A percentile compares a stretch with the other conserved stretches of the same genome.
These are phyloP conservation scores for Petasospora rhodanensis DNA, from an alignment of 1,139 yeast species.

Conservation along the genomic window DNA sequence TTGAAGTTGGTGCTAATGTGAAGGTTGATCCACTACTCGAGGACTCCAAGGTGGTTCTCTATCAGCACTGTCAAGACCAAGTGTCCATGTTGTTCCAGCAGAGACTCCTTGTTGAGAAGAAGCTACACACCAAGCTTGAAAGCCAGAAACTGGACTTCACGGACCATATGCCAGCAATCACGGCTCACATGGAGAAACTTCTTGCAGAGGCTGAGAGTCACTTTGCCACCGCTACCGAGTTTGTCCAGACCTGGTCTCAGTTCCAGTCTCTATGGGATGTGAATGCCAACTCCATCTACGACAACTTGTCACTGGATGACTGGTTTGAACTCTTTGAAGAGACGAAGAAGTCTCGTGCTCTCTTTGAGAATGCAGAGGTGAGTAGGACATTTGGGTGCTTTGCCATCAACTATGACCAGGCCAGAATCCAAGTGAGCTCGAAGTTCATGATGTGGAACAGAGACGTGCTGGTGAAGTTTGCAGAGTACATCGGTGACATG, in stretches of 20 bases:
- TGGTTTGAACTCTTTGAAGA: constrained; percentile 50
- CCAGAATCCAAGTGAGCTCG: constrained; percentile 49
- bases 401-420: constrained; percentile 42
- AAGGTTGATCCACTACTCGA: constrained; percentile 40
- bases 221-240: constrained; percentile 6
- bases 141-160: constrained; percentile 7
- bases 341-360: constrained; percentile 39
- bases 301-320: constrained; percentile 31
- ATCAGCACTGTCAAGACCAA: constrained; percentile 28
- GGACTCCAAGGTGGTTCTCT: constrained; percentile 30
- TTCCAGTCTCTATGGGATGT: constrained; percentile 61
- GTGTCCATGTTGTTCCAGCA: constrained; percentile 26
- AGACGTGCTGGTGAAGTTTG: constrained; percentile 41
- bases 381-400: constrained; percentile 38
- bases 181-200: constrained; percentile 6
- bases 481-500: constrained; percentile 30
- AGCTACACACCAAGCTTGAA: neutral
- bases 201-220: constrained; percentile 14
- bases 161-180: constrained; percentile 3
- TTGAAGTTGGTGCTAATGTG: constrained; percentile 42
- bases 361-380: constrained; percentile 50
- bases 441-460: constrained; percentile 59
- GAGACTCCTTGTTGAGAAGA: constrained; percentile 12
- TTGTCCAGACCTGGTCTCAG: constrained; percentile 43
- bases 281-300: constrained; percentile 32